These are phyloP conservation scores for Cephaloascus albidus DNA, from an alignment of 805 yeast species.

Conservation along the genomic window DNA sequence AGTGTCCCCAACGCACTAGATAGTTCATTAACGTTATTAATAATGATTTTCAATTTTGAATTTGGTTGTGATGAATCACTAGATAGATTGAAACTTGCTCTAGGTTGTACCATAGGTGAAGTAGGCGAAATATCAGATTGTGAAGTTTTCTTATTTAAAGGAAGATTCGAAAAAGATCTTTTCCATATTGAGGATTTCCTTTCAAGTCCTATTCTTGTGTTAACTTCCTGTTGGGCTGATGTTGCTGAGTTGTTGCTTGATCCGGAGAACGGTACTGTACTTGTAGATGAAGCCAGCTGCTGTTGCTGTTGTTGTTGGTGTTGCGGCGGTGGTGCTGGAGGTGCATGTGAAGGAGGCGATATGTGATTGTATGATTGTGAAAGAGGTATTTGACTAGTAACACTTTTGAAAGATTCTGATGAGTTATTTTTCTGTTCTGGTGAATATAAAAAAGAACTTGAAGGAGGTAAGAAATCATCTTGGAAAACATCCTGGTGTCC, in stretches of 20 bases:
- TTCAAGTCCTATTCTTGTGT: background rate
- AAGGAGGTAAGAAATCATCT: background rate
- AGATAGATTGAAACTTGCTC: background rate
- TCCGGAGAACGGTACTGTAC: background rate
- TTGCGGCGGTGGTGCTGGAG: background rate
- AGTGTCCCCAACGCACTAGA: background rate
- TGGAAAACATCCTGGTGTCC: background rate
- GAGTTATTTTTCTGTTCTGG: background rate
- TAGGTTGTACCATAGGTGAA: background rate
- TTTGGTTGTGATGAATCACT: background rate
- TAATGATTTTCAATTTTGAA: background rate
- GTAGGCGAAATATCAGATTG: background rate
- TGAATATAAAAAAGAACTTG: background rate
- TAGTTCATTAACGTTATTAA: background rate
- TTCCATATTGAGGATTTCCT: background rate
- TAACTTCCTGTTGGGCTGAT: background rate
- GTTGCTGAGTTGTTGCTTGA: background rate
- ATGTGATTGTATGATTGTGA: too few relatives aligned
- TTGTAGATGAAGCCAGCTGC: slow-evolving; percentile 11
- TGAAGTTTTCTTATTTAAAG: background rate
- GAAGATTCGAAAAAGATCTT: background rate
- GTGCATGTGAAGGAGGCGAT: too few relatives aligned
- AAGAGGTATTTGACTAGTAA: background rate
- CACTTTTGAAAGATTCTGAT: background rate
- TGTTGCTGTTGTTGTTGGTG: slow-evolving; percentile 8